Evolutionary conservation across 2,329 filamentous ascomycete genomes (phyloP).

Genomic region (Clarireedia paspali): DNA sequence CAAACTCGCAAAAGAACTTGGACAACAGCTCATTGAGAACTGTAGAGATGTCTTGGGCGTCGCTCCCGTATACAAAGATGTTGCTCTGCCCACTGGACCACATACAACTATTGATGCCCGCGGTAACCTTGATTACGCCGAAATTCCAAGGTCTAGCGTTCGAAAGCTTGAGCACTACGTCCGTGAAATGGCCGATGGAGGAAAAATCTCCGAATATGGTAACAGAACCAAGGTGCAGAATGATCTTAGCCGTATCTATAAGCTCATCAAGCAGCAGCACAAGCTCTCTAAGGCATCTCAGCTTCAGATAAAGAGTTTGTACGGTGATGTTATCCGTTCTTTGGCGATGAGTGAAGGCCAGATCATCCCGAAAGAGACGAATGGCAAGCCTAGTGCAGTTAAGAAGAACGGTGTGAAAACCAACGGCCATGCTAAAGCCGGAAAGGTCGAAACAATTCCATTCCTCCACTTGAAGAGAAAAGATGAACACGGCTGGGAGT

Average conservation of each 20-base stretch:
- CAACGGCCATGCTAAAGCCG: conserved; percentile 55
- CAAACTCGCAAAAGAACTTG: conserved; percentile 91
- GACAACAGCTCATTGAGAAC: conserved; percentile 90
- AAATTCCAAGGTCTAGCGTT: conserved; percentile 78
- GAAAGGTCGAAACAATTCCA: conserved; percentile 94
- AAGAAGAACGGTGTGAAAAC: conserved; percentile 46
- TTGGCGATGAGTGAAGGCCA: conserved; percentile 97
- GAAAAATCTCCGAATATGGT: conserved; percentile 97
- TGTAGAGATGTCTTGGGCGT: conserved; percentile 84
- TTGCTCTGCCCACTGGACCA: conserved; percentile 83
- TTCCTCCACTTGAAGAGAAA: conserved; percentile 97
- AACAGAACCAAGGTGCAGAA: conserved; percentile 98
- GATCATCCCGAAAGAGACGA: conserved; percentile 76
- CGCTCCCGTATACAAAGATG: conserved; percentile 91
- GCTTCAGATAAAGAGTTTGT: conserved; percentile 90
- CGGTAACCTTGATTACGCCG: conserved; percentile 87
- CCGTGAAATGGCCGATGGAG: conserved; percentile 95
- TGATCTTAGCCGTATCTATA: conserved; percentile 91
- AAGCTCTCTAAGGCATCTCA: conserved; percentile 95
- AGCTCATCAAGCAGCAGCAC: conserved; percentile 96
- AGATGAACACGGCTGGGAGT: conserved; percentile 91
- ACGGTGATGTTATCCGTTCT: conserved; percentile 88
- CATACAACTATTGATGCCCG: conserved; percentile 87
- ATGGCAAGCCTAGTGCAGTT: conserved; percentile 45
- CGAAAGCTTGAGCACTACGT: conserved; percentile 98